Evolutionary conservation across 352 stramenopile genomes (phyloP).

Genomic region (Phytophthora tubulina): DNA sequence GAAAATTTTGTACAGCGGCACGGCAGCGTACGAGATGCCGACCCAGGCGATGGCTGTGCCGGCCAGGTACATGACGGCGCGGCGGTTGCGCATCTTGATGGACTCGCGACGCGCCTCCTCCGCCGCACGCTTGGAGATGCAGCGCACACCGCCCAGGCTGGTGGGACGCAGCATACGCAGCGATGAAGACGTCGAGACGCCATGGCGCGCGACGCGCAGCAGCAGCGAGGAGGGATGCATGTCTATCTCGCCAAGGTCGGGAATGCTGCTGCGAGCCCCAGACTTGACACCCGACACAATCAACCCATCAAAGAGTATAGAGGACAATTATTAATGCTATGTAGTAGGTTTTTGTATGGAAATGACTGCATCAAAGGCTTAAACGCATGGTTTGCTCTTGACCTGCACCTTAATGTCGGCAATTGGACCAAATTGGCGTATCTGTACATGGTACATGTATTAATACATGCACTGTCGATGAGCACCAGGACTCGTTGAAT

Average conservation of each 20-base stretch:
- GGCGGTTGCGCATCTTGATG: slow-evolving; percentile 91
- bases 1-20: slow-evolving; percentile 99
- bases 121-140: slow-evolving; percentile 60
- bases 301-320: slow-evolving; percentile 6
- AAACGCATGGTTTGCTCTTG: slow-evolving; percentile 20
- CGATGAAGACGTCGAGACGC: slow-evolving; percentile 21
- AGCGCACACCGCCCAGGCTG: slow-evolving; percentile 35
- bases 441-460: no score
- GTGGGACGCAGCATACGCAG: slow-evolving; percentile 21
- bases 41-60: slow-evolving; percentile 95
- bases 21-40: slow-evolving; percentile 96
- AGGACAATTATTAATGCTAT: slow-evolving; percentile 4
- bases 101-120: slow-evolving; percentile 55
- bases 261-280: slow-evolving; percentile 34
- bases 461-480: no score
- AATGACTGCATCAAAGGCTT: slow-evolving; percentile 14
- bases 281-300: slow-evolving; percentile 9
- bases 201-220: slow-evolving; percentile 32
- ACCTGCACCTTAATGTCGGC: neutral
- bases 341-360: neutral
- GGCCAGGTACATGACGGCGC: slow-evolving; percentile 93
- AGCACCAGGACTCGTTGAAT: no score
- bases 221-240: slow-evolving; percentile 41
- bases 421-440: neutral
- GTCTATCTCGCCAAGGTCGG: slow-evolving; percentile 37